Evolutionary conservation across 2,329 filamentous ascomycete genomes (phyloP), one percentile per base, ranked within the genome.

Genomic region (Ascochyta fabae): DNA sequence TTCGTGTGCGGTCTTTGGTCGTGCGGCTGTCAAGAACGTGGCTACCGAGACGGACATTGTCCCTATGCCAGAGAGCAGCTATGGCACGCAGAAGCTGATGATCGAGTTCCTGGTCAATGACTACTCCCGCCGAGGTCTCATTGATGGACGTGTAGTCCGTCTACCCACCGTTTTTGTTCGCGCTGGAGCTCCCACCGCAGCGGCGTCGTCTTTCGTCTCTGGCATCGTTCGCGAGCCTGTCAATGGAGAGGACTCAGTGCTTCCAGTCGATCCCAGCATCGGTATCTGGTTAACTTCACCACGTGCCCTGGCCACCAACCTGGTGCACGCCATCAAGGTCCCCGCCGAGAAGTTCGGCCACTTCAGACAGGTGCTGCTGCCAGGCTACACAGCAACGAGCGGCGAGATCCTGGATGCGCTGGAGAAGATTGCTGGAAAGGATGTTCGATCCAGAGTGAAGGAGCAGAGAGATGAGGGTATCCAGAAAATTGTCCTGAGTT

Each of bases 181-280:
- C 0, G 84, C 86, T 0, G 86, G 86, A 1, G 78, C 77, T 16
- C 86, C 86, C 0, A 84, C 84, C 4, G 81, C 81, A 1, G 86
- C 86, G 0, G 86, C 86, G n/a, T 85, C 83, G 1, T 85, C 83
- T 0, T 88, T 88, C 64, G 76, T 87, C 9, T 86, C 82, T 0
- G 86, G 86, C 12, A 87, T 88, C 72, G 85, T 88, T 49, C 79
- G 86, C 22, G 86, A 88, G 74, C 85, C 86, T 0, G 77, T 88
- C 65, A 77, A 81, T 34, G 85, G 85, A 0, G 43, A 79, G 48
- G 80, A 81, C 60, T 81, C 78, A 40, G 71, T 80, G 27, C 65
- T 86, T 15, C 84, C 84, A 0, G 75, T 85, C 56, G 74, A 77
- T 50, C 74, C 78, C 53, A 77, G 80, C 38, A 83, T 84, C 42